Base-by-base conservation (phyloP, 2,329 filamentous ascomycete genomes). In the Colletotrichum scovillei region DNA sequence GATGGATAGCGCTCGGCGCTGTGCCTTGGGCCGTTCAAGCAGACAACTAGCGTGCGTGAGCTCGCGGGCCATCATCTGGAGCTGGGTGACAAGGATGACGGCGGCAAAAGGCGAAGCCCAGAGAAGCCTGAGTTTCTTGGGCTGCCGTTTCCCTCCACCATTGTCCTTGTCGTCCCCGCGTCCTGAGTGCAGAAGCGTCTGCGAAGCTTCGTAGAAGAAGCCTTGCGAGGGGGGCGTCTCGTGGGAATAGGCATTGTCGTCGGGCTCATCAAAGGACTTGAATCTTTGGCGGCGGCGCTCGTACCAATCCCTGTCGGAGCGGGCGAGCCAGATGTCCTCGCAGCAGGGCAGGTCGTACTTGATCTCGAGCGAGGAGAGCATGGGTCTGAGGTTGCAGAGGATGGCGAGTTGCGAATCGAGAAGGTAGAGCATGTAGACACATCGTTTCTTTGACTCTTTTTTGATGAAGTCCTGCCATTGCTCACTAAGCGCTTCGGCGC, bases 301-400 rank as follows among this genome's bases (percentile, higher is more conserved):
- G 26, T 35, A 69, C 67, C 60, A 69, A 1, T 65, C 60, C 2
- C 60, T 56, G 19, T 69, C 67, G 2, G 67, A 69, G 9, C 67
- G 67, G n/a, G 67, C 67, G 0, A 65, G 53, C 67, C 67, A 69
- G 5, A 65, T 69, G 7, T 69, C 67, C 26, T 69, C 67, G 22
- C 67, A 69, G 35, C 67, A 69, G 9, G 67, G 67, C 2, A 69
- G 52, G 11, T 69, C 67, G 52, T 69, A 69, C 60, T 69, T 69
- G 67, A 69, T 69, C 22, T 69, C 67, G 6, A 69, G 67, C 8
- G 67, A 69, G 2, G 67, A 69, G 4, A 69, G 38, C 67, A 69
- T 69, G 11, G 67, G 67, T 7, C 67, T 60, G 5, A 69, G 53
- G 24, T 69, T 69, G 52, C 67, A 69, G 16, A 69, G 52, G 24